These are phyloP conservation scores for Paraphaeosphaeria sporulosa DNA, from an alignment of 2,329 filamentous ascomycete species.

Conservation along the genomic window DNA sequence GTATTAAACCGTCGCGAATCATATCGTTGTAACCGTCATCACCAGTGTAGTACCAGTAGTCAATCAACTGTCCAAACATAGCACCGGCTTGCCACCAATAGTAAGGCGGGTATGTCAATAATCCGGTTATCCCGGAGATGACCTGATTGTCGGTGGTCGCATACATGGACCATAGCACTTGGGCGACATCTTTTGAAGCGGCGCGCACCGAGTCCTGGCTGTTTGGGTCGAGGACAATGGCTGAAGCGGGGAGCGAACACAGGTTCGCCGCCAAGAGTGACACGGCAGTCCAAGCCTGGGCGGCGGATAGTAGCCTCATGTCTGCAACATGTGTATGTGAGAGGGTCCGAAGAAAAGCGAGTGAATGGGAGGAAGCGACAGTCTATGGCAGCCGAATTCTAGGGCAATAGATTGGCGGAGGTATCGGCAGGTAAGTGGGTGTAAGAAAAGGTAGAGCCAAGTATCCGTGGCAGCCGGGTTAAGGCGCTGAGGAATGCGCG, in stretches of 20 bases:
- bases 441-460: not conserved
- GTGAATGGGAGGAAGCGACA: not conserved
- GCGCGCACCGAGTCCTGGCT: constrained; percentile 52
- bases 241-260: constrained; percentile 16
- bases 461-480: not conserved
- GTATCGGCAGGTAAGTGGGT: not conserved
- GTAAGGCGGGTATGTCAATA: constrained; percentile 58
- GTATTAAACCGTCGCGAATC: constrained; percentile 56
- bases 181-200: constrained; percentile 52
- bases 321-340: constrained; percentile 19
- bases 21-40: constrained; percentile 75
- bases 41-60: constrained; percentile 84
- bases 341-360: not conserved
- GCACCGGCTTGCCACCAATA: constrained; percentile 78
- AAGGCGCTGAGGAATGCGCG: constrained; percentile 6
- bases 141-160: constrained; percentile 54
- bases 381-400: not conserved
- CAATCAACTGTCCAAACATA: constrained; percentile 72
- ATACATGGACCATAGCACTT: constrained; percentile 60
- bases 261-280: constrained; percentile 18
- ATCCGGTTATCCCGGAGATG: constrained; percentile 26
- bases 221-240: constrained; percentile 27
- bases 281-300: constrained; percentile 17
- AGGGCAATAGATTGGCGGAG: not conserved
- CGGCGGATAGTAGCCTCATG: constrained; percentile 23